A percentile compares a stretch with the other conserved stretches of the same genome.
These are phyloP conservation scores for Saposhnikovia divaricata DNA, from an alignment of 129 eudicot species.

Conservation along the genomic window DNA sequence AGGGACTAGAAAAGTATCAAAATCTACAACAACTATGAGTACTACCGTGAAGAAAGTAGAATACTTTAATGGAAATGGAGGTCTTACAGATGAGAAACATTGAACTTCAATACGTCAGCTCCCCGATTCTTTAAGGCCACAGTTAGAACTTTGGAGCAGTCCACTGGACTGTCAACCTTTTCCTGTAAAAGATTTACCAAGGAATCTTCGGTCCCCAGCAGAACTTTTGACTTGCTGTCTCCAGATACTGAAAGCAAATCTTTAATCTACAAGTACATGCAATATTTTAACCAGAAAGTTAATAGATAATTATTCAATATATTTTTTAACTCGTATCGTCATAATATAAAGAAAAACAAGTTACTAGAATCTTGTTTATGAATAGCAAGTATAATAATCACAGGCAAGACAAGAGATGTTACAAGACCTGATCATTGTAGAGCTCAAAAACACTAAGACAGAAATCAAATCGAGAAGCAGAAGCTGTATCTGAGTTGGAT, in stretches of 20 bases:
- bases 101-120: constrained; percentile 45
- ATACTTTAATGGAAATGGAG: constrained; percentile 5
- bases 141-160: constrained; percentile 62
- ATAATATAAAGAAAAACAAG: not conserved
- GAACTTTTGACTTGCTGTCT: constrained; percentile 39
- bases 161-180: constrained; percentile 75
- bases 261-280: constrained; percentile 40
- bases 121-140: constrained; percentile 64
- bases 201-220: constrained; percentile 29
- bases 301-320: not conserved
- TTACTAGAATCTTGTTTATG: not conserved
- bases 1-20: not conserved
- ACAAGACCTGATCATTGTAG: constrained; percentile 78
- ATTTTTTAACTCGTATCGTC: not conserved
- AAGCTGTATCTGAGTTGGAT: constrained; percentile 82
- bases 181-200: constrained; percentile 65
- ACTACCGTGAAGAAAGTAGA: not conserved
- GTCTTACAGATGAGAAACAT: constrained; percentile 85
- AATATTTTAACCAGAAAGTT: constrained; percentile 12
- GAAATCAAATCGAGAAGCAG: constrained; percentile 73
- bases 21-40: not conserved
- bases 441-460: constrained; percentile 72
- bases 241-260: constrained; percentile 71
- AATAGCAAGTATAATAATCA: not conserved
- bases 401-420: not conserved